A percentile compares a stretch with the other conserved stretches of the same genome.
These are phyloP conservation scores for Saccharomycopsis olivae DNA, from an alignment of 805 yeast species.

Conservation along the genomic window DNA sequence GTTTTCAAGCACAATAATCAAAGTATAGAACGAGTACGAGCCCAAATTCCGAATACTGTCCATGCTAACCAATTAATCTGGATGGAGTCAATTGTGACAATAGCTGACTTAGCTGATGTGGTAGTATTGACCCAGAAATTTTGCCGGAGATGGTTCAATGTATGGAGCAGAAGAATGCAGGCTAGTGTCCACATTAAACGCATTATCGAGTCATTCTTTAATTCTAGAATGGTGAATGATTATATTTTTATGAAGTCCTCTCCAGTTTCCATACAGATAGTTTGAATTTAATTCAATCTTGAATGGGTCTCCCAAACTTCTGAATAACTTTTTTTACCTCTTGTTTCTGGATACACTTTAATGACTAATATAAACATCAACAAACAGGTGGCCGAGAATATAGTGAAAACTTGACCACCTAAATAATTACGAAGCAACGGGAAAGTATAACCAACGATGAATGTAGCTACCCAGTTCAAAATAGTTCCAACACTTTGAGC, in stretches of 20 bases:
- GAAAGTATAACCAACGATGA: slow-evolving; percentile 68
- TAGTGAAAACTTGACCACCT: slow-evolving; percentile 71
- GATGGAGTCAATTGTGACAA: not conserved
- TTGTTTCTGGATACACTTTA: slow-evolving; percentile 62
- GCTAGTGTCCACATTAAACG: too few species aligned
- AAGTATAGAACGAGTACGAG: too few species aligned
- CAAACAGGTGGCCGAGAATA: slow-evolving; percentile 54
- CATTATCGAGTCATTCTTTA: slow-evolving; percentile 30
- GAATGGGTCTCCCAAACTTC: slow-evolving; percentile 50
- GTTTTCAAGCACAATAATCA: too few species aligned
- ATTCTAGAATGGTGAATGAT: not conserved
- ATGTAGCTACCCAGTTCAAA: slow-evolving; percentile 86
- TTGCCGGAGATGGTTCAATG: too few species aligned
- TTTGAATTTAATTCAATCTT: not conserved
- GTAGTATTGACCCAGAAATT: not conserved
- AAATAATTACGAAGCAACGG: slow-evolving; percentile 56
- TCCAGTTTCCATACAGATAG: not conserved
- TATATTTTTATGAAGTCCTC: not conserved
- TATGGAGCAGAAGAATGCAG: not conserved
- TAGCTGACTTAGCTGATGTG: not conserved
- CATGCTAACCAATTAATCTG: too few species aligned
- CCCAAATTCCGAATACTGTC: too few species aligned
- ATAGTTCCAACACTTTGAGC: slow-evolving; percentile 93
- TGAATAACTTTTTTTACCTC: slow-evolving; percentile 47
- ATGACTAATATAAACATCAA: slow-evolving; percentile 38